Base-by-base conservation (phyloP, 2,329 filamentous ascomycete genomes). In the Fusarium bulbicola region DNA sequence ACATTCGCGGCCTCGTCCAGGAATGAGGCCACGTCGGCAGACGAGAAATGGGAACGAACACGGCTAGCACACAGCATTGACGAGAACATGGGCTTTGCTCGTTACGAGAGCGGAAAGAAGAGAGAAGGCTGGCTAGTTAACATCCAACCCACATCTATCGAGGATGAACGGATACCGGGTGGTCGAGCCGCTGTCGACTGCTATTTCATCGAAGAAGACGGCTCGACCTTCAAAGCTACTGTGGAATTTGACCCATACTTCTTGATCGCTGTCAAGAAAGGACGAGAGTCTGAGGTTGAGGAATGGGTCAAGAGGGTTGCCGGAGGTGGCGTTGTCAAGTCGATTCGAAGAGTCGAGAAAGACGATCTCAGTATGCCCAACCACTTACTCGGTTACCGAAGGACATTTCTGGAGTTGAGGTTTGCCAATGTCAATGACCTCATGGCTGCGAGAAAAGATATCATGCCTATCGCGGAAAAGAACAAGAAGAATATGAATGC, bases 161-260 rank as follows among this genome's bases (percentile, higher is more conserved):
- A 97, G 81, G 95, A 98, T 80, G 89, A 95, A 21, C 93, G 94
- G 76, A 88, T 93, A 50, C 92, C 93, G 4, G 93, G 94, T 67
- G 96, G 96, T 42, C 91, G 94, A 73, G 93, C 96, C 3, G 96
- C 94, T 14, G 90, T 99, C 63, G 96, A 99, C 84, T 98, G 95
- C 83, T 99, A 98, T 85, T 99, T 99, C 83, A 92, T 99, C 67
- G 93, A 95, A 77, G 93, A 95, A 66, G 93, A 97, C 78, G 89
- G 94, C 20, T 90, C 92, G 54, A 95, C 93, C 10, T 99, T 99
- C 88, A 99, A 99, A 82, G 95, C 96, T 16, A 98, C 95, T 2
- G 85, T 99, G 73, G 94, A 97, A 84, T 98, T 97, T 81, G 95
- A 98, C 77, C 96, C 96, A 2, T 99, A 99, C 85, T 97, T 99